Conservation (phyloP, 257 asterid genomes). For the Anisodus acutangulus region DNA sequence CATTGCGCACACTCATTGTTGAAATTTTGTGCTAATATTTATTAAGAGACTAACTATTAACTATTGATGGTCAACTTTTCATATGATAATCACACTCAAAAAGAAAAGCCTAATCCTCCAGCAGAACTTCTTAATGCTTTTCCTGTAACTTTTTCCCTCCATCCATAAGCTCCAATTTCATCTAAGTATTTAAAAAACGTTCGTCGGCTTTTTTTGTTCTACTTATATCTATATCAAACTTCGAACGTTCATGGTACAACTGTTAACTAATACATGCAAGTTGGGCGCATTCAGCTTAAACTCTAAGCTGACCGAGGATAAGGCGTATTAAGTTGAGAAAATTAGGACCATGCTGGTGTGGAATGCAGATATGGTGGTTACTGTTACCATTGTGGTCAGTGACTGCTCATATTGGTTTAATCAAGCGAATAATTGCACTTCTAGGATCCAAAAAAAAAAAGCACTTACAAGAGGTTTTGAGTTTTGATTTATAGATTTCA, state of each 20-base stretch:
- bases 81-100: background rate
- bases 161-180: slow-evolving; percentile 16
- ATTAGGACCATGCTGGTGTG: background rate
- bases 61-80: background rate
- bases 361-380: slow-evolving; percentile 2
- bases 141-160: background rate
- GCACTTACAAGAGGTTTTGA: slow-evolving; percentile 14
- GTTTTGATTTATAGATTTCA: background rate
- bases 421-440: background rate
- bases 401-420: slow-evolving; percentile 6
- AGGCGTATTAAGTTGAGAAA: slow-evolving; percentile 12
- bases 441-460: too few species aligned
- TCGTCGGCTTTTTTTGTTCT: background rate
- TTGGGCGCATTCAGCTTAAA: slow-evolving; percentile 11
- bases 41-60: background rate
- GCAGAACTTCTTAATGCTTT: background rate
- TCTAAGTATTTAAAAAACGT: background rate
- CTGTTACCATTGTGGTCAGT: background rate
- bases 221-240: background rate
- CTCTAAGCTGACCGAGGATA: background rate
- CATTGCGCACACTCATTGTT: background rate
- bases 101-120: background rate
- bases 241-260: background rate
- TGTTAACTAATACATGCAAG: background rate
- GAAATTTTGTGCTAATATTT: background rate